phyloP scores from a whole-genome alignment of 495 filamentous ascomycete genomes.

The Penicillium dipodomyicola region DNA sequence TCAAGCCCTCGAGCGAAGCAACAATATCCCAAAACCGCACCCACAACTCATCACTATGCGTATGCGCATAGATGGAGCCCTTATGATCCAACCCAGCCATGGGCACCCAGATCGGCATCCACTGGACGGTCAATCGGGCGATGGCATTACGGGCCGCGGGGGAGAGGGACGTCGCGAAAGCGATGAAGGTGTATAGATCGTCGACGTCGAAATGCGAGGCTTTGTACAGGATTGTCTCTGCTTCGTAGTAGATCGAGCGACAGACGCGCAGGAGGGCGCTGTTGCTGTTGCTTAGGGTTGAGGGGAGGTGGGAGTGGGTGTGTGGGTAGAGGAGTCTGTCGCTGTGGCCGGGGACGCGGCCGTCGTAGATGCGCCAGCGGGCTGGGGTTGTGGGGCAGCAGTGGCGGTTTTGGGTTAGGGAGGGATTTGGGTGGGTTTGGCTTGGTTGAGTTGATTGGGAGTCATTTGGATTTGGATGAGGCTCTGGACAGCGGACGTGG shows the following conservation, averaged over 20 bases:
- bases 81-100: slow-evolving; percentile 34
- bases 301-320: slow-evolving; percentile 33
- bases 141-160: slow-evolving; percentile 21
- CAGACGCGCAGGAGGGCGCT: slow-evolving; percentile 40
- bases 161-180: slow-evolving; percentile 30
- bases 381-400: slow-evolving; percentile 41
- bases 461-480: neutral
- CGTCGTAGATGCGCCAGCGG: slow-evolving; percentile 35
- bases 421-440: slow-evolving; percentile 8
- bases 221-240: slow-evolving; percentile 33
- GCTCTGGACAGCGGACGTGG: slow-evolving; percentile 35
- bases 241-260: slow-evolving; percentile 43
- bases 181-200: slow-evolving; percentile 44
- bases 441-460: neutral
- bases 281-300: slow-evolving; percentile 24
- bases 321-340: slow-evolving; percentile 42
- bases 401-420: slow-evolving; percentile 35
- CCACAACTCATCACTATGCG: slow-evolving; percentile 43
- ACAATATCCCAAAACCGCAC: slow-evolving; percentile 35
- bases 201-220: slow-evolving; percentile 38
- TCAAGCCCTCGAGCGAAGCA: slow-evolving; percentile 20
- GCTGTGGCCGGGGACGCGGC: slow-evolving; percentile 18
- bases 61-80: slow-evolving; percentile 41
- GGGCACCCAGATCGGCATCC: slow-evolving; percentile 41
- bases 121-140: slow-evolving; percentile 33